Conservation (phyloP, 371 early-diverging fungal species). For the Phascolomyces articulosus region DNA sequence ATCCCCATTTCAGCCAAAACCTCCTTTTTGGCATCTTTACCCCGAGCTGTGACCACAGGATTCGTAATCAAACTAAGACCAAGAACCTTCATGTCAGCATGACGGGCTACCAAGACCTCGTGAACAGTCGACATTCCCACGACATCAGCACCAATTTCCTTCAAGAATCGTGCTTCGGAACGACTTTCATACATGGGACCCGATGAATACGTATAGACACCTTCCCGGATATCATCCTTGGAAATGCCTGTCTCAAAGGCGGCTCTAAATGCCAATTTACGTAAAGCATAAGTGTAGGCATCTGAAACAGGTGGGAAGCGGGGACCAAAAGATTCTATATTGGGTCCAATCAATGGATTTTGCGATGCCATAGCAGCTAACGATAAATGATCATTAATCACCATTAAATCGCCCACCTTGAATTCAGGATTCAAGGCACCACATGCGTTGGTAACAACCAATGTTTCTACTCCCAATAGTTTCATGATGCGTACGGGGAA, state of each 20-base stretch:
- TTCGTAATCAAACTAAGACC: conserved; percentile 90
- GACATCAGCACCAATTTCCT: conserved; percentile 78
- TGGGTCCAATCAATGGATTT: conserved; percentile 87
- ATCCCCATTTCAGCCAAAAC: conserved; percentile 54
- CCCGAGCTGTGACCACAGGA: conserved; percentile 70
- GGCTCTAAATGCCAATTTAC: conserved; percentile 67
- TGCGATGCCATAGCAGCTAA: conserved; percentile 83
- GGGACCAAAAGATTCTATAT: conserved; percentile 82
- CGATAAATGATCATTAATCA: conserved; percentile 89
- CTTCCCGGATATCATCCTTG: conserved; percentile 69
- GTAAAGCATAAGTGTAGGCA: conserved; percentile 87
- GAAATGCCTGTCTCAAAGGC: conserved; percentile 59
- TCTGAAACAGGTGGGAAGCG: conserved; percentile 93
- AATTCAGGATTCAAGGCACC: conserved; percentile 83
- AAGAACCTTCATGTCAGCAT: conserved; percentile 87
- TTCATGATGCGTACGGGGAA: conserved; percentile 91
- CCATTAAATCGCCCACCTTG: conserved; percentile 88
- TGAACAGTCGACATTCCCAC: conserved; percentile 98
- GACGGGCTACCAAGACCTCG: conserved; percentile 92
- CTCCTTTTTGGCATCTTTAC: conserved; percentile 65
- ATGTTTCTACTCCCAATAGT: conserved; percentile 76
- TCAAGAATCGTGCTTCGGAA: conserved; percentile 85
- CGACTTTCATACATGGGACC: conserved; percentile 93
- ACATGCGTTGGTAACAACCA: conserved; percentile 93
- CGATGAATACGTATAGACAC: conserved; percentile 85